phyloP scores from a whole-genome alignment of 306 rosid species.

The Ormosia emarginata region DNA sequence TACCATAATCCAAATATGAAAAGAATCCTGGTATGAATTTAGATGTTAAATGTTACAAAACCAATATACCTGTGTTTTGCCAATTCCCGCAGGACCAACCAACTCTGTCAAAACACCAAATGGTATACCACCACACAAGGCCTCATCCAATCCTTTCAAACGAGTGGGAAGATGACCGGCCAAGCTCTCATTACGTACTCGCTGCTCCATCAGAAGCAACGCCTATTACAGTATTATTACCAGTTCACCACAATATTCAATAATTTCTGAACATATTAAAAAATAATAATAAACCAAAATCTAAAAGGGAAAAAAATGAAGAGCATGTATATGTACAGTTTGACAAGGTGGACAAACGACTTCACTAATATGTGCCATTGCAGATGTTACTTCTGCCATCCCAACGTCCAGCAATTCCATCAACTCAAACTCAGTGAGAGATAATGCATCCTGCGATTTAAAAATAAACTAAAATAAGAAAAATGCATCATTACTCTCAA shows the following conservation, averaged over 20 bases:
- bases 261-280: conserved; percentile 12
- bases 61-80: conserved; percentile 72
- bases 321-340: conserved; percentile 45
- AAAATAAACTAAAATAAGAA: not conserved
- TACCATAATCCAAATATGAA: not conserved
- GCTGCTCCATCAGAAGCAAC: conserved; percentile 62
- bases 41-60: not conserved
- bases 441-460: conserved; percentile 68
- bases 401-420: conserved; percentile 84
- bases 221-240: conserved; percentile 43
- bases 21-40: not conserved
- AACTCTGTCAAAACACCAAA: conserved; percentile 92
- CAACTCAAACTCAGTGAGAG: conserved; percentile 78
- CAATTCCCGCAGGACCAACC: conserved; percentile 96
- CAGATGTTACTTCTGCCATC: conserved; percentile 57
- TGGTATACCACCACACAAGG: conserved; percentile 85
- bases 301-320: not conserved
- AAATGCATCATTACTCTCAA: not conserved
- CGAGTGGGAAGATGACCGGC: conserved; percentile 83
- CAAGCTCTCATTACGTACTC: conserved; percentile 55
- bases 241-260: conserved; percentile 13
- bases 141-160: conserved; percentile 82
- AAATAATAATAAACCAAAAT: not conserved
- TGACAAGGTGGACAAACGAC: conserved; percentile 81
- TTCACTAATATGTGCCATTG: conserved; percentile 76